Evolutionary conservation across 805 yeast species (phyloP), one percentile per base, ranked within the genome.

Genomic region (Myxozyma lipomycoides): DNA sequence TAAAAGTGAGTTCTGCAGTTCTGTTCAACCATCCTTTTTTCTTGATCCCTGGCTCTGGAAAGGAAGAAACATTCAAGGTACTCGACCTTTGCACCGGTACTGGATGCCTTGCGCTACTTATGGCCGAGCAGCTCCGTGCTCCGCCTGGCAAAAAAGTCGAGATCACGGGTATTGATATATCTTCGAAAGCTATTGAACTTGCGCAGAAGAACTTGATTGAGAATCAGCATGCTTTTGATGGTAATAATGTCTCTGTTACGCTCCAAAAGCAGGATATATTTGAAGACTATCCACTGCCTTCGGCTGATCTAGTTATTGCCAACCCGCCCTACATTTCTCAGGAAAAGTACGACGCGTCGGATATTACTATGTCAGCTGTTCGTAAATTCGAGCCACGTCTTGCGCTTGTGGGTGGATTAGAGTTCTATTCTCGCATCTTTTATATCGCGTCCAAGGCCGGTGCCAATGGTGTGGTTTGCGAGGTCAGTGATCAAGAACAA

Each of bases 321-420:
- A 91, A 91, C 60, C 98, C 98, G 0, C 98, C 98, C 0, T 91
- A 91, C 63, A 82, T 90, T 4, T 79, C 86, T 0, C 5, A 26
- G 1, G 42, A 55, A 0, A 81, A 82, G 43, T 76, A 76, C 61
- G 54, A 54, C 7, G 61, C 66, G 3, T 4, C 30, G 6, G 9
- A 21, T 10, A 67, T 75, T 9, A 78, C 81, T 0, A 84, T 81
- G 49, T 64, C 61, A 40, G 84, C 95, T 0, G 98, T 91, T 0
- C 69, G 76, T 36, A 36, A 67, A 10, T 83, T 76, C 65, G 98
- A 91, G 67, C 98, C 98, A 0, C 61, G 64, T 23, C 63, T 78
- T 17, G 98, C 98, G 0, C 70, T 91, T n/a, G 67, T 85, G 1
- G 98, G 96, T 0, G 82, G 83, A 48, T 56, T 74, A 2, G 90